Base-by-base conservation (phyloP, 805 yeast species). In the Sugiyamaella mastotermitis region DNA sequence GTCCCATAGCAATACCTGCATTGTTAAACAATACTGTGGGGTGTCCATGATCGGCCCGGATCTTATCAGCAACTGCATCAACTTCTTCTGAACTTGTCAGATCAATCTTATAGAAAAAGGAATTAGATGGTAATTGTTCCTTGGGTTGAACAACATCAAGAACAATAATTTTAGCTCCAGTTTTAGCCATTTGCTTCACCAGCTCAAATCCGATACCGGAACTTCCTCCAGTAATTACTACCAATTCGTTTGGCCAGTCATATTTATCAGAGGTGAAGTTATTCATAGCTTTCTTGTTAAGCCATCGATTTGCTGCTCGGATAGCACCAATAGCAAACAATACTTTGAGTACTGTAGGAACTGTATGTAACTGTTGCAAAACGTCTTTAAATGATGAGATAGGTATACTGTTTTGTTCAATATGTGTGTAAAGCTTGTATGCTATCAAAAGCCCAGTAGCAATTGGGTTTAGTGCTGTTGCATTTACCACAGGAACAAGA, bases 1-100 rank as follows among this genome's bases (percentile, higher is more conserved):
- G 71, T 0, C 85, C 85, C 3, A 64, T 60, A 11, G 80, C 69
- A 14, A 81, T 71, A 0, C 83, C 94, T 1, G 92, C 94, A 56
- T 83, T 83, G 55, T 84, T 83, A 34, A 83, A 69, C 11, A 83
- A 60, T 3, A 83, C 62, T 0, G 83, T 69, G 0, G 81, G 76
- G 1, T 39, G 42, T 0, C 87, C 88, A 32, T 82, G 68, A 14
- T 45, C 47, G 19, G 28, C 24, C 23, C 32, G 35, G 25, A 45
- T 38, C 16, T 31, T 35, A 4, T 52, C 50, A 8, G 68, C 66
- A 25, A 62, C 49, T 8, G 55, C 51, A 14, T 55, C 46, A 9
- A 82, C 66, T 17, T 68, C 65, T 4, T 58, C 51, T 13, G 68
- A 47, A 37, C 72, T 56, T 29, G 83, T 66, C 3, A 83, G 78